Evolutionary conservation across 345 rosid genomes (phyloP).

Genomic region (Noccaea bulbosa): DNA sequence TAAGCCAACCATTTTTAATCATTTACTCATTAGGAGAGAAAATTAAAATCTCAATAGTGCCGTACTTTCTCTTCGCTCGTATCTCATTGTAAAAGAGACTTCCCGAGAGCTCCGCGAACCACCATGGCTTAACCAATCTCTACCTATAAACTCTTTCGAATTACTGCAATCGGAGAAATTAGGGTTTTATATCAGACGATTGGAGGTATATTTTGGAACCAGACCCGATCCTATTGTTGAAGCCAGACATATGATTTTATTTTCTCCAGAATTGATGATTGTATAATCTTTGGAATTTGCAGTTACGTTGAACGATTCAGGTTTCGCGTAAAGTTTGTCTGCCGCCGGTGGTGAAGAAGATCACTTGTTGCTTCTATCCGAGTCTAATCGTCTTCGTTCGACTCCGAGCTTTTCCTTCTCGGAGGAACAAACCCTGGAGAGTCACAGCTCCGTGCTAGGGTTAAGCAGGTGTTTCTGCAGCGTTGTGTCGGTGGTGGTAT

Average conservation of each 20-base stretch:
- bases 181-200: conserved; percentile 23
- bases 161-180: conserved; percentile 27
- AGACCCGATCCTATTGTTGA: not conserved
- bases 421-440: conserved; percentile 62
- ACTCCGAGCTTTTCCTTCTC: not conserved
- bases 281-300: not conserved
- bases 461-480: conserved; percentile 59
- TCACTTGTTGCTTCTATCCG: conserved; percentile 27
- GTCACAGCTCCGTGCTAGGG: conserved; percentile 56
- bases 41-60: not conserved
- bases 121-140: conserved; percentile 5
- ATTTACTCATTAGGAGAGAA: not conserved
- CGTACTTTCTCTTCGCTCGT: conserved; percentile 1
- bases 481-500: conserved; percentile 52
- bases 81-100: conserved; percentile 26
- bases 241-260: not conserved
- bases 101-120: conserved; percentile 23
- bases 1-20: not conserved
- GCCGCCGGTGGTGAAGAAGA: conserved; percentile 22
- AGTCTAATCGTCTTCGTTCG: conserved; percentile 18
- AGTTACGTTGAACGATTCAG: conserved; percentile 25
- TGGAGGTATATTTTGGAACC: conserved; percentile 15
- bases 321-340: not conserved
- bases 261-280: conserved; percentile 6
- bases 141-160: conserved; percentile 10